Conservation (phyloP, 768 basidiomycete species). For the Pleurotus sapidus region DNA sequence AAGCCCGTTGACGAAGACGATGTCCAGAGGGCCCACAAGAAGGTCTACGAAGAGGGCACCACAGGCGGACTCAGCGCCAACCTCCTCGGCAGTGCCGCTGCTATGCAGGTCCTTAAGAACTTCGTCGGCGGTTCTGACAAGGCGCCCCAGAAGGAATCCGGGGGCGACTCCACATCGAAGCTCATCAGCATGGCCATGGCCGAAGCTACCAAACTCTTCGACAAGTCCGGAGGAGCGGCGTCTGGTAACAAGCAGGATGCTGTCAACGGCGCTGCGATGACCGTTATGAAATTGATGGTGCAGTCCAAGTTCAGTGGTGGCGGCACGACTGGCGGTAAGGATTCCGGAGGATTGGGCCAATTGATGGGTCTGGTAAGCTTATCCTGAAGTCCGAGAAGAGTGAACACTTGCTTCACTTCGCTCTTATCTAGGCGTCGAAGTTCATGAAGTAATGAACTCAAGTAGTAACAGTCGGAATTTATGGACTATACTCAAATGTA, state of each 20-base stretch:
- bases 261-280: slow-evolving; percentile 83
- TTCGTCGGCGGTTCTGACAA: slow-evolving; percentile 46
- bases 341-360: slow-evolving; percentile 66
- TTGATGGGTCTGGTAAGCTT: slow-evolving; percentile 60
- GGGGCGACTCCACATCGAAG: slow-evolving; percentile 53
- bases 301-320: slow-evolving; percentile 57
- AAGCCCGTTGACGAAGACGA: slow-evolving; percentile 66
- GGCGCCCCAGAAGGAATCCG: slow-evolving; percentile 13
- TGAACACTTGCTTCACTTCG: neutral
- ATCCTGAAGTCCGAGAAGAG: neutral
- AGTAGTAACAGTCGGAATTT: too few species aligned
- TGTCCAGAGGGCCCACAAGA: slow-evolving; percentile 56
- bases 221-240: slow-evolving; percentile 59
- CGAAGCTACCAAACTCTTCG: slow-evolving; percentile 75
- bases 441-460: slow-evolving; percentile 11
- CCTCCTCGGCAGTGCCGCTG: slow-evolving; percentile 75
- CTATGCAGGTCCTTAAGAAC: slow-evolving; percentile 64
- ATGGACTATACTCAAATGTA: too few species aligned
- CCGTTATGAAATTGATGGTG: slow-evolving; percentile 78
- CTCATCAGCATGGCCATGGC: slow-evolving; percentile 87
- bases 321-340: slow-evolving; percentile 47
- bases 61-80: slow-evolving; percentile 53
- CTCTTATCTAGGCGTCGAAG: slow-evolving; percentile 23
- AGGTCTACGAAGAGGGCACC: slow-evolving; percentile 57
- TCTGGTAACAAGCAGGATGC: slow-evolving; percentile 79